These are phyloP conservation scores for Fimicolochytrium jonesii DNA, from an alignment of 192 early-diverging fungal species.

Conservation along the genomic window DNA sequence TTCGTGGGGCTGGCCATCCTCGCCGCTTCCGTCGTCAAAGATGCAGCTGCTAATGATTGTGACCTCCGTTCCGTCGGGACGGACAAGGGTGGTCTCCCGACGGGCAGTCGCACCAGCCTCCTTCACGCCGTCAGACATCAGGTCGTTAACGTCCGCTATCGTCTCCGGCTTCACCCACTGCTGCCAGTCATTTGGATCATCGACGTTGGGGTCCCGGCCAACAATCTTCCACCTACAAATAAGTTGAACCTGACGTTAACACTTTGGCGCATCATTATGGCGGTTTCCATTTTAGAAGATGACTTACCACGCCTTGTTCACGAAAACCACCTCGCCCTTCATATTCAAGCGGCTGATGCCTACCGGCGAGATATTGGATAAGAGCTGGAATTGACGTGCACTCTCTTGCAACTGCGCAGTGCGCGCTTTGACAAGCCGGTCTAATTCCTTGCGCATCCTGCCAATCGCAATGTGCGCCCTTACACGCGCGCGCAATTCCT, in stretches of 20 bases:
- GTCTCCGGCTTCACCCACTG: not conserved
- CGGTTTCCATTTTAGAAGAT: not conserved
- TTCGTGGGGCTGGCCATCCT: not conserved
- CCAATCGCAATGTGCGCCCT: not conserved
- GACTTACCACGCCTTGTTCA: not conserved
- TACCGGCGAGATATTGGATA: conserved; percentile 1
- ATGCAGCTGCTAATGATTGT: not conserved
- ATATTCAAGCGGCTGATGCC: conserved; percentile 5
- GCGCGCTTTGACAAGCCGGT: not conserved
- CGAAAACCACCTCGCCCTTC: not conserved
- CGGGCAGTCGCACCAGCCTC: not conserved
- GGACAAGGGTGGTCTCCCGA: not conserved
- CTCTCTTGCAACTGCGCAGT: not conserved
- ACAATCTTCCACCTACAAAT: conserved; percentile 4
- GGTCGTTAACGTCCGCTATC: not conserved
- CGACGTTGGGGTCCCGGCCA: not conserved
- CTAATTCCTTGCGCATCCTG: conserved; percentile 2
- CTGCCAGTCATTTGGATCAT: not conserved
- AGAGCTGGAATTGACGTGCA: not conserved
- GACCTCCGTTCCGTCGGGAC: not conserved
- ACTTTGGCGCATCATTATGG: no score
- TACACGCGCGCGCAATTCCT: conserved; percentile 4
- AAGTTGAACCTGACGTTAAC: no score
- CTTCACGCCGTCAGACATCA: not conserved
- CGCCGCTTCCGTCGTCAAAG: not conserved